These are phyloP conservation scores for Termitomyces sp. DNA, from an alignment of 768 basidiomycete genomes.

Conservation along the genomic window DNA sequence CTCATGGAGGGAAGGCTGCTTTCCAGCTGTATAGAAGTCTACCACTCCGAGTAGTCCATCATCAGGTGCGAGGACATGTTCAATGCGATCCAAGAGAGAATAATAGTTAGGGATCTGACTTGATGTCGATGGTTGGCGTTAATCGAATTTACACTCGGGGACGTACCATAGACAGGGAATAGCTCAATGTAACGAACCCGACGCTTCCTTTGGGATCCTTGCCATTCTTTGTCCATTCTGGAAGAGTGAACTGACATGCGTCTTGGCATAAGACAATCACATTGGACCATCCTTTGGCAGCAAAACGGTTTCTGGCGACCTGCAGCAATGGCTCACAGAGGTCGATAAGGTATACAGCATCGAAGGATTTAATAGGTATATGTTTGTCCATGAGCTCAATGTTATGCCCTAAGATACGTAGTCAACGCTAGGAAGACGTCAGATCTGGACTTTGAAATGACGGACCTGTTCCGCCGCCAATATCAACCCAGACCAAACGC, in stretches of 20 bases:
- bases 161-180: slow-evolving; percentile 51
- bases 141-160: background rate
- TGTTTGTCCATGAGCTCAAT: slow-evolving; percentile 68
- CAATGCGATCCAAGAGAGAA: slow-evolving; percentile 61
- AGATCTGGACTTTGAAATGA: background rate
- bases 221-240: slow-evolving; percentile 42
- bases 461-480: slow-evolving; percentile 65
- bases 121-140: background rate
- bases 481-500: slow-evolving; percentile 70
- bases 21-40: slow-evolving; percentile 67
- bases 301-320: slow-evolving; percentile 65
- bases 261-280: slow-evolving; percentile 70
- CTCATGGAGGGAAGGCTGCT: slow-evolving; percentile 49
- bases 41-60: slow-evolving; percentile 60
- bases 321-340: slow-evolving; percentile 68
- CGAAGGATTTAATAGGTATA: slow-evolving; percentile 53
- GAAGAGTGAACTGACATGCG: slow-evolving; percentile 60
- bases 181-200: slow-evolving; percentile 49
- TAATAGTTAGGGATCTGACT: slow-evolving; percentile 57
- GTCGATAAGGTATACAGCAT: slow-evolving; percentile 67
- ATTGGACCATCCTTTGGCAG: slow-evolving; percentile 65
- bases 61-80: slow-evolving; percentile 55
- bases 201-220: slow-evolving; percentile 50
- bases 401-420: slow-evolving; percentile 33
- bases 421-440: background rate